Base-by-base conservation (phyloP, 345 rosid genomes). In the Euphorbia pulcherrima region DNA sequence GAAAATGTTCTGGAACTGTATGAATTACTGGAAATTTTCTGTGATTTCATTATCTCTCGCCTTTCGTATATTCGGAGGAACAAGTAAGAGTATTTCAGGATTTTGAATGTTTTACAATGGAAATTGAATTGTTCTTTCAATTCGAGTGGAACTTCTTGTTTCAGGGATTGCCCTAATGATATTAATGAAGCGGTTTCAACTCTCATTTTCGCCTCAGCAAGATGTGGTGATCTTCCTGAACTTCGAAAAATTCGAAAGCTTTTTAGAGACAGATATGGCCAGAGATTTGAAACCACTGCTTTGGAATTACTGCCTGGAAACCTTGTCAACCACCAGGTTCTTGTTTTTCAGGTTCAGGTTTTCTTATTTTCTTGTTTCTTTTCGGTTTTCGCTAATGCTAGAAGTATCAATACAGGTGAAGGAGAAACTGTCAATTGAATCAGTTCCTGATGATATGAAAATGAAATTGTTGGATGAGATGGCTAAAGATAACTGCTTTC, bases 121-220 rank as follows among this genome's bases (percentile, higher is more conserved):
- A 33, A 33, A 3, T 33, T 33, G 37, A 33, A 7, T 44, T 10
- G 4, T 44, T 44, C 50, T 44, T 44, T 1, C 50, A 0, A 12
- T 44, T 1, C 16, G 5, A 44, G 12, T 62, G 64, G n/a, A 9
- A 47, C 11, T 37, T 8, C 44, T 63, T 7, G 40, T 26, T 69
- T 70, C 80, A 90, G 96, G 83, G 90, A 82, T 54, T 78, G 84
- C 71, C 86, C 87, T 17, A 83, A 88, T 68, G 89, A 89, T 30
- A 76, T 89, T 67, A 88, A 84, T 3, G 96, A 91, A 83, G 96
- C 96, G 17, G 84, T 89, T 82, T 91, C 97, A 9, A 94, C 82
- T 71, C 88, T 89, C 27, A 79, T 91, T 71, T 94, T 73, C 77
- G 92, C 96, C 52, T 94, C 97, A 29, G 79, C 92, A 6, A 84